A percentile compares a stretch with the other conserved stretches of the same genome.
Conservation (phyloP, 2,329 filamentous ascomycete genomes). For the Penicillium fuscoglaucum region DNA sequence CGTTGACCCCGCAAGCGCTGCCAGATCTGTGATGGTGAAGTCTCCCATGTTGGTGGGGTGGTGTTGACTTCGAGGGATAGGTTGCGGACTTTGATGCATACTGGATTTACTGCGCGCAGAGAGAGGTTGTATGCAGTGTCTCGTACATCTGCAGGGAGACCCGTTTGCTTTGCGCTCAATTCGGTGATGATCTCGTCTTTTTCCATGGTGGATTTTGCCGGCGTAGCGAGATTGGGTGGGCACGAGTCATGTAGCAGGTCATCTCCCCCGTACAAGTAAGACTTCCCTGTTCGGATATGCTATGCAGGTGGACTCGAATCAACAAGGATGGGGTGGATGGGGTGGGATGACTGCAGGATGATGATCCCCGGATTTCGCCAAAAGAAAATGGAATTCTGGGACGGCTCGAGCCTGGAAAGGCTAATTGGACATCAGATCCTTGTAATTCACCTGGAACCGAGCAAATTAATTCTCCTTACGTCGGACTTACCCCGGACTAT, state of each 20-base stretch:
- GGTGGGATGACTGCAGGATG: neutral
- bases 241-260: neutral
- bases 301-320: neutral
- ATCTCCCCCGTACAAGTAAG: neutral
- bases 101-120: conserved; percentile 43
- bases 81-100: conserved; percentile 40
- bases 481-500: neutral
- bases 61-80: conserved; percentile 38
- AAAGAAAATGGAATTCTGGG: neutral
- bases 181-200: conserved; percentile 19
- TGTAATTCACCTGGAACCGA: neutral
- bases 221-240: neutral
- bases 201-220: conserved; percentile 15
- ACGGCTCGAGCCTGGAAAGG: neutral
- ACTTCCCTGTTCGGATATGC: neutral
- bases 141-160: conserved; percentile 9
- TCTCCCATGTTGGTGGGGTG: conserved; percentile 36
- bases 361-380: neutral
- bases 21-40: conserved; percentile 34
- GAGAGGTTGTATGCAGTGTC: conserved; percentile 34
- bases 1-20: conserved; percentile 32
- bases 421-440: neutral
- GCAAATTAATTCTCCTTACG: neutral
- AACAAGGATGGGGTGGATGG: neutral
- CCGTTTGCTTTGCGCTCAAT: conserved; percentile 11